phyloP scores from a whole-genome alignment of 2,329 filamentous ascomycete species.

The Cucurbitaria berberidis region DNA sequence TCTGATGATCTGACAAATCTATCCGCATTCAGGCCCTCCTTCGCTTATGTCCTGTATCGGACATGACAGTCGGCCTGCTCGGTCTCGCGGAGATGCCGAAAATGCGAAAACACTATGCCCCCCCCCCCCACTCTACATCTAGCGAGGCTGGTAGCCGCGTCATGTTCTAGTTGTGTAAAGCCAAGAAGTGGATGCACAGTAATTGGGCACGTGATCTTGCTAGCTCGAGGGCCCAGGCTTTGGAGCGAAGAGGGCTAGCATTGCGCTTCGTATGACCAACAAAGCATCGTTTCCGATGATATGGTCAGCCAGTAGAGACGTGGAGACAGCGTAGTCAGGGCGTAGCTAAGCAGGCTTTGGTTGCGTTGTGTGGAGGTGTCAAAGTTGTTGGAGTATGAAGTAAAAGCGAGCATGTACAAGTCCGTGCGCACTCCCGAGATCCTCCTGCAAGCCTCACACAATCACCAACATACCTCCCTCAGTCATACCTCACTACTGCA shows the following conservation, averaged over 20 bases:
- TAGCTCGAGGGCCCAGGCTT: background rate
- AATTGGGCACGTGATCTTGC: background rate
- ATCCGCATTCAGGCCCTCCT: background rate
- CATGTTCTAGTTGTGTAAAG: background rate
- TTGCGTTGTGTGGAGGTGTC: no score
- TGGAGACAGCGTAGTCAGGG: no score
- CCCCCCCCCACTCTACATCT: no score
- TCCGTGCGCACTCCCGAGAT: background rate
- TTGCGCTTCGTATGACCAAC: background rate
- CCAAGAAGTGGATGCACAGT: no score
- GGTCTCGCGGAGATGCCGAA: background rate
- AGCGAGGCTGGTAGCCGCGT: no score
- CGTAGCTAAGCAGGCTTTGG: no score
- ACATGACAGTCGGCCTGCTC: background rate
- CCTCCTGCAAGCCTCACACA: background rate
- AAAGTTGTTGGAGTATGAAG: no score
- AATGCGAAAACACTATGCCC: background rate
- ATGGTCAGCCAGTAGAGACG: no score
- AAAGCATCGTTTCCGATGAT: no score
- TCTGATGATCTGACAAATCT: background rate
- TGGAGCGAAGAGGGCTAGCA: background rate
- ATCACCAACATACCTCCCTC: background rate
- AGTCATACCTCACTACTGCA: background rate
- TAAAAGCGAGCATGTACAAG: no score
- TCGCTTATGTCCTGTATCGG: background rate